These are phyloP conservation scores for Aspergillus melleus DNA, from an alignment of 2,329 filamentous ascomycete species.

Conservation along the genomic window DNA sequence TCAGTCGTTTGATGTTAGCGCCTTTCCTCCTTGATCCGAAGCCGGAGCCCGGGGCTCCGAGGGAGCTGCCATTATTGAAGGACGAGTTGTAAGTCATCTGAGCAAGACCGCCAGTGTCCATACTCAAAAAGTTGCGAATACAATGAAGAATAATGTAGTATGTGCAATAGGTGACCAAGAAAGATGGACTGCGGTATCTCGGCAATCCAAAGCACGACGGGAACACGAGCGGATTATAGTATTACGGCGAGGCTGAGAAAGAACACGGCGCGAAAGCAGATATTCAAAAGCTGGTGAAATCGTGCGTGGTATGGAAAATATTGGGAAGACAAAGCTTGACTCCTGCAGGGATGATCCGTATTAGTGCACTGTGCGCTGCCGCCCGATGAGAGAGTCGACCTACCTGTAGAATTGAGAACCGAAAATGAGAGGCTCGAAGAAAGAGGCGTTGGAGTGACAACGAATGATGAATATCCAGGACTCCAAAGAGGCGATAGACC, in stretches of 20 bases:
- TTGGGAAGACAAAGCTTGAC: slow-evolving; percentile 4
- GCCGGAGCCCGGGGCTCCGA: slow-evolving; percentile 75
- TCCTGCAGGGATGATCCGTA: slow-evolving; percentile 4
- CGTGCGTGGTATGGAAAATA: slow-evolving; percentile 16
- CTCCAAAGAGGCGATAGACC: slow-evolving; percentile 16
- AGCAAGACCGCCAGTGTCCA: slow-evolving; percentile 99
- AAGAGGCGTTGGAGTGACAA: slow-evolving; percentile 11
- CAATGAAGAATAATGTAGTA: slow-evolving; percentile 26
- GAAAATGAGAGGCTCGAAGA: slow-evolving; percentile 4
- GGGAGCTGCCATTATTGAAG: slow-evolving; percentile 63
- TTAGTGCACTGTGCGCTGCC: slow-evolving; percentile 8
- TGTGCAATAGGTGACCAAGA: slow-evolving; percentile 28
- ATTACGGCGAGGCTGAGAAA: slow-evolving; percentile 29
- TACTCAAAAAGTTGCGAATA: slow-evolving; percentile 37
- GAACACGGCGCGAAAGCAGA: slow-evolving; percentile 16
- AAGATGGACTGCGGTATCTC: slow-evolving; percentile 9
- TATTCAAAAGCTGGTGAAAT: slow-evolving; percentile 8
- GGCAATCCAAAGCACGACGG: slow-evolving; percentile 8
- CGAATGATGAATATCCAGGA: slow-evolving; percentile 20
- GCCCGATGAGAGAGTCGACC: background rate
- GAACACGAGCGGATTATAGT: slow-evolving; percentile 26
- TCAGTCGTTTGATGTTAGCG: slow-evolving; percentile 84
- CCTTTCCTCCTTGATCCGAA: slow-evolving; percentile 85
- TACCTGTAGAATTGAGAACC: slow-evolving; percentile 17
- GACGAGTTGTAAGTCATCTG: slow-evolving; percentile 92